A percentile compares a stretch with the other conserved stretches of the same genome.
phyloP scores from a whole-genome alignment of 2,329 filamentous ascomycete species.

The Aurifilum marmelostoma region DNA sequence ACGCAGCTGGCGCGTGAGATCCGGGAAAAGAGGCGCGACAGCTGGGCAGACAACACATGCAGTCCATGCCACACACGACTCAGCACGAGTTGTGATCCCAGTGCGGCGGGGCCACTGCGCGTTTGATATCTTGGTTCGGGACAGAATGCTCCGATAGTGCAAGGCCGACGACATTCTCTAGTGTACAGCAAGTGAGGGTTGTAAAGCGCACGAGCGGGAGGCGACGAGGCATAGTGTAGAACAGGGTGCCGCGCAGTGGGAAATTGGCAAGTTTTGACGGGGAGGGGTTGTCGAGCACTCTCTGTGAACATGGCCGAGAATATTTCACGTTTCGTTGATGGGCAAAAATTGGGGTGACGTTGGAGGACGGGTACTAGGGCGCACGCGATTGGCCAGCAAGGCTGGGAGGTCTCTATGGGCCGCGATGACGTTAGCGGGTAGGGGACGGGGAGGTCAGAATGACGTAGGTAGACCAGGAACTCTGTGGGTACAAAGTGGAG shows the following conservation, averaged over 20 bases:
- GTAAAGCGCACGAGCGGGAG: not conserved
- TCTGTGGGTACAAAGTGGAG: not conserved
- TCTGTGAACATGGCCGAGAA: not conserved
- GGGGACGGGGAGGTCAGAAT: slow-evolving; percentile 6
- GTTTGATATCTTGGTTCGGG: slow-evolving; percentile 9
- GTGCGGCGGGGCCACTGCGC: not conserved
- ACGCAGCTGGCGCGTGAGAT: slow-evolving; percentile 22
- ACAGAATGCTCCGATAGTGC: slow-evolving; percentile 1
- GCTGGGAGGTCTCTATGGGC: slow-evolving; percentile 4
- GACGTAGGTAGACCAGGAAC: slow-evolving; percentile 20
- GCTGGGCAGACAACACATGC: not conserved
- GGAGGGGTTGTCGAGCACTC: no score
- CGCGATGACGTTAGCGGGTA: slow-evolving; percentile 22
- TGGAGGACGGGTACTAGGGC: not conserved
- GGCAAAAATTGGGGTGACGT: slow-evolving; percentile 2
- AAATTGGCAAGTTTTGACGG: not conserved
- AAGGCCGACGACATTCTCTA: no score
- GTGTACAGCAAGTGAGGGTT: not conserved
- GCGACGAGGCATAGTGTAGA: not conserved
- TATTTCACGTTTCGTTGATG: not conserved
- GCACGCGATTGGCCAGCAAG: slow-evolving; percentile 16
- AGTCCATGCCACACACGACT: not conserved
- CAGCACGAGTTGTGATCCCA: slow-evolving; percentile 2
- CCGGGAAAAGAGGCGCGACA: not conserved
- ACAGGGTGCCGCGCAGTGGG: no score